phyloP scores from a whole-genome alignment of 2,329 filamentous ascomycete genomes.

The Calycina marina region DNA sequence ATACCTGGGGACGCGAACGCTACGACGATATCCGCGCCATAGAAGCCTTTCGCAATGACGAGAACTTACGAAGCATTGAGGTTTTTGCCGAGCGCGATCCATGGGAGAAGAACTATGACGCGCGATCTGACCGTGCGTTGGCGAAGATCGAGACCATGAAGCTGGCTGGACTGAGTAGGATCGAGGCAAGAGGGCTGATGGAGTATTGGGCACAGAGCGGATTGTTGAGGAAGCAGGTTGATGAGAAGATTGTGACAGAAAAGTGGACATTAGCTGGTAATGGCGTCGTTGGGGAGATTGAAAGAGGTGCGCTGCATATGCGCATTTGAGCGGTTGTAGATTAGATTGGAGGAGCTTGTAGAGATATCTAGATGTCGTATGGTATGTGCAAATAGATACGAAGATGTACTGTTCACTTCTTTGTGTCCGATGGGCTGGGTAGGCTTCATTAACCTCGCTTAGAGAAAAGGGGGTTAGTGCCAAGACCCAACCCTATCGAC shows the following conservation, averaged over 20 bases:
- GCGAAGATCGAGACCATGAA: slow-evolving; percentile 36
- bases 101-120: slow-evolving; percentile 41
- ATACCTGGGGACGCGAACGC: slow-evolving; percentile 13
- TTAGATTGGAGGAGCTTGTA: background rate
- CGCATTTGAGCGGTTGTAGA: slow-evolving; percentile 11
- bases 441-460: too few species aligned
- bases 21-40: background rate
- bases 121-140: slow-evolving; percentile 38
- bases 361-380: too few species aligned
- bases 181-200: slow-evolving; percentile 64
- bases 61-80: background rate
- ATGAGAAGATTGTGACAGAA: slow-evolving; percentile 58
- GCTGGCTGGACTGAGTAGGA: slow-evolving; percentile 54
- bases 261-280: slow-evolving; percentile 74
- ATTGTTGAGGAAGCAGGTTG: slow-evolving; percentile 54
- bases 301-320: slow-evolving; percentile 42
- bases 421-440: too few species aligned
- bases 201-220: slow-evolving; percentile 91
- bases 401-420: too few species aligned
- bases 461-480: too few species aligned
- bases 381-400: too few species aligned
- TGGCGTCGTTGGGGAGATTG: slow-evolving; percentile 75
- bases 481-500: too few species aligned
- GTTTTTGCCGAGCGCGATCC: slow-evolving; percentile 31
- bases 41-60: background rate